Base-by-base conservation (phyloP, 108 stramenopile species). In the Cyclotella cryptica region DNA sequence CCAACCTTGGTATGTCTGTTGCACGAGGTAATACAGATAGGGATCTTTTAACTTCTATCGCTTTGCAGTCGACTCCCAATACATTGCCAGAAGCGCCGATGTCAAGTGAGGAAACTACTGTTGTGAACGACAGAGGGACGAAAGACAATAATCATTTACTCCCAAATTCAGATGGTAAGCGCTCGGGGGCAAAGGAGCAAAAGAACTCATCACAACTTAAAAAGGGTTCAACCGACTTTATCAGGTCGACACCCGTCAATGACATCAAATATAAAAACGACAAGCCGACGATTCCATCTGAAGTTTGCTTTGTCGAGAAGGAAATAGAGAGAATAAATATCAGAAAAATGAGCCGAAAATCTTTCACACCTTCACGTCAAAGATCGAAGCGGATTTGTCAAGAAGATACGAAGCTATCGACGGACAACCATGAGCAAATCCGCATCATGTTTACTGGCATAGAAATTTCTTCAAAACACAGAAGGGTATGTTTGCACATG, bases 371-470 rank as follows among this genome's bases (percentile, higher is more conserved):
- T 49, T n/a, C 47, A 1, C 15, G 47, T n/a, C 47, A 49, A 7
- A 29, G 60, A 13, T 35, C 35, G 35, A 61, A 39, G 35, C 12
- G 60, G 7, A 61, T 13, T 30, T 35, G 60, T 35, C 13, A 61
- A 60, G 58, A 24, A 22, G 64, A 47, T 28, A 45, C 40, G 6
- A 42, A 10, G 27, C 39, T 40, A 43, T 58, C 44, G 17, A 27
- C 17, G 39, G 26, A 27, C 19, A 58, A 10, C 28, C 27, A 51
- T 12, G 64, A 59, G 9, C 17, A 24, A 28, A 30, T 61, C 44
- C 78, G 64, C 26, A 53, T 83, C 45, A 83, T 83, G 72, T 79
- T 83, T 70, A 83, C 81, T 49, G 77, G 81, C 22, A 58, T 83
- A 39, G 54, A 42, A 21, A 40, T 73, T 12, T 74, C 81, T 44